Base-by-base conservation (phyloP, 768 basidiomycete genomes). In the Lanmaoa rubissima region DNA sequence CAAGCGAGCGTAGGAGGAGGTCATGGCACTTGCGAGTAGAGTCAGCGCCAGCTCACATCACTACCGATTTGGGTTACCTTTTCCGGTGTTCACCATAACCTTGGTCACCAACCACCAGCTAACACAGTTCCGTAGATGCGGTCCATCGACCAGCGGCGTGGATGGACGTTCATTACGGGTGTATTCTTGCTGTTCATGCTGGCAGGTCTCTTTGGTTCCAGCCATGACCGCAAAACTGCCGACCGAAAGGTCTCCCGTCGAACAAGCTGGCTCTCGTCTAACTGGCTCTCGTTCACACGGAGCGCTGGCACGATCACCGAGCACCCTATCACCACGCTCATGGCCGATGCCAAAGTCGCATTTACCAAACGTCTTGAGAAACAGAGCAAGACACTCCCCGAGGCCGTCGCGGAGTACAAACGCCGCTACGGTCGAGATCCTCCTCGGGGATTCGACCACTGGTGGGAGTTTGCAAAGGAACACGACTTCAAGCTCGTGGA, bases 361-460 rank as follows among this genome's bases (percentile, higher is more conserved):
- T 98, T 86, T 71, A 79, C 83, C 36, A 71, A 75, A 35, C 80
- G 88, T 64, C 73, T 98, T 31, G 76, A 75, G 2, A 76, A 78
- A 48, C 97, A 98, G 75, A 94, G 91, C 71, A 84, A 81, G 64
- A 88, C 91, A 1, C 78, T 98, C 36, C 75, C 76, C 40, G 82
- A 83, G 28, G 96, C 96, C 1, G 91, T 92, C 0, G 71, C 72
- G 10, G 93, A 96, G 70, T 99, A 99, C 73, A 83, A 76, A 61
- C 75, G 80, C 54, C 79, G 94, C 55, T 94, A 96, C 71, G 76
- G 76, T 11, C 82, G 90, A 38, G 74, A 83, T 36, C 97, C 97
- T 5, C 96, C 97, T 0, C 83, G 80, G 42, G 96, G 94, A 1
- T 99, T 98, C 61, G 95, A 94, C 67, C 74, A 80, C 31, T 98